Evolutionary conservation across 1,139 yeast genomes (phyloP), one percentile per base, ranked within the genome.

Genomic region (Saccharomyces pastorianus): DNA sequence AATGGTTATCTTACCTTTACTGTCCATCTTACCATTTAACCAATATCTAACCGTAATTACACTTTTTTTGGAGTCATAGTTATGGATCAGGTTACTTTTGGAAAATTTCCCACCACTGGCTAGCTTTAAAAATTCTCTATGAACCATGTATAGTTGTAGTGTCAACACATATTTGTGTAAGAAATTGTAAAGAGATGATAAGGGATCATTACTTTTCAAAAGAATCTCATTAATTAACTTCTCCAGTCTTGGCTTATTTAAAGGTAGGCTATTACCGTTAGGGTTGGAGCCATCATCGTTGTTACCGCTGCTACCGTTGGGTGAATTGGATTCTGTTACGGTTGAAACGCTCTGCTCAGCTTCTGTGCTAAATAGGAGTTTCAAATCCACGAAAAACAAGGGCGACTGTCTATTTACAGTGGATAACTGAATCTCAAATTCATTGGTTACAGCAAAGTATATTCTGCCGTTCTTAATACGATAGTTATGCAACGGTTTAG

Each of bases 381-480:
- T 77, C 69, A 90, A 86, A 66, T 88, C 95, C 32, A 93, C 87
- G 60, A 86, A 76, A 64, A 83, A 85, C 62, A 86, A 84, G 11
- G 91, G 91, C 0, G 90, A 81, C 27, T 76, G 72, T 52, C 85
- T 87, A 58, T 86, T 83, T 2, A 85, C 84, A 3, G 88, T 83
- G 0, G 93, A 84, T 14, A 89, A 71, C 47, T 86, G 84, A 11
- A 86, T 81, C 59, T 82, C 80, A 64, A 87, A 90, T 54, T 86
- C 87, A 55, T 81, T 78, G 0, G 81, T 78, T 3, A 86, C 81
- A 9, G 76, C 73, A 58, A 93, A 85, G 53, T 80, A 79, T 2
- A 87, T 84, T 51, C 95, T 75, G 4, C 98, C 99, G 67, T 91
- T 84, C 55, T 77, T 76, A 23, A 93, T 82, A 26, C 70, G 73